A percentile compares a stretch with the other conserved stretches of the same genome.
phyloP scores from a whole-genome alignment of 192 early-diverging fungal genomes.

The Backusella circina region DNA sequence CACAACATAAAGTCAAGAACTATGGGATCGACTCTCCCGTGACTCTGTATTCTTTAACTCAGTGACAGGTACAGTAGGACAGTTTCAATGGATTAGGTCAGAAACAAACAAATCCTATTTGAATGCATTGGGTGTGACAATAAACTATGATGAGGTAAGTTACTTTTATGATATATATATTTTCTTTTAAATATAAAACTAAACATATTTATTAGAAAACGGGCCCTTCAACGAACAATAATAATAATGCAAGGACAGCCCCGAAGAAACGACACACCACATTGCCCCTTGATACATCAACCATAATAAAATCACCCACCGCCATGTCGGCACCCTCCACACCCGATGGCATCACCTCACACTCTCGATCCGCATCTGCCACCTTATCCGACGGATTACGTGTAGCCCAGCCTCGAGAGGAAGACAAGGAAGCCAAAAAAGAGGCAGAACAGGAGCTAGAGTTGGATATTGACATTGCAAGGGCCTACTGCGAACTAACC shows the following conservation, averaged over 20 bases:
- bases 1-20: slow-evolving; percentile 18
- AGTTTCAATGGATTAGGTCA: slow-evolving; percentile 40
- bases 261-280: not conserved
- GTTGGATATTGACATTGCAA: slow-evolving; percentile 38
- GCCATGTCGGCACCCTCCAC: not conserved
- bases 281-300: not conserved
- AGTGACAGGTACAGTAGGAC: slow-evolving; percentile 34
- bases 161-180: too few relatives aligned
- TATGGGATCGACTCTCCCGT: slow-evolving; percentile 33
- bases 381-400: not conserved
- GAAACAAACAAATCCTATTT: slow-evolving; percentile 34
- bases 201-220: not conserved
- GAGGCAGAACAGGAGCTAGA: slow-evolving; percentile 27
- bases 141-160: slow-evolving; percentile 32
- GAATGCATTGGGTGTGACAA: slow-evolving; percentile 28
- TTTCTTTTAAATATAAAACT: not conserved
- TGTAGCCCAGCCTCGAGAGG: not conserved
- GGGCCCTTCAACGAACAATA: not conserved
- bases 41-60: slow-evolving; percentile 41
- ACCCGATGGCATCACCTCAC: not conserved
- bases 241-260: not conserved
- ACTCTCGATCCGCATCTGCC: not conserved
- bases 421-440: not conserved
- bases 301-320: not conserved
- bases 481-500: slow-evolving; percentile 38